Conservation (phyloP, 306 rosid species). For the Prunus fruticosa region DNA sequence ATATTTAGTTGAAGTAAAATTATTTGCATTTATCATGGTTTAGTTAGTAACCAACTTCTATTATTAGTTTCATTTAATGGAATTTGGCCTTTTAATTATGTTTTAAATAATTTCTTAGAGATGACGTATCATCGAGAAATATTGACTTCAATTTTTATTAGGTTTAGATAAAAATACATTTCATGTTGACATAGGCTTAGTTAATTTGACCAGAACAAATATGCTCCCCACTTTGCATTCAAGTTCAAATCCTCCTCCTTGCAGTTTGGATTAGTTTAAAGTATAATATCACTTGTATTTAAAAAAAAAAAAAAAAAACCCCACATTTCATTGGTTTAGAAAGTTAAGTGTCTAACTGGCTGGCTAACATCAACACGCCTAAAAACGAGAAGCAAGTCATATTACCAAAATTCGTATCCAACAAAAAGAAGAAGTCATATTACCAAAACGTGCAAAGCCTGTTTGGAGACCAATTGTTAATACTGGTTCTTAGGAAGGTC, state of each 20-base stretch:
- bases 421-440: background rate
- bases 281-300: no score
- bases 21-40: background rate
- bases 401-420: no score
- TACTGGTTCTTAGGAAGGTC: background rate
- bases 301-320: no score
- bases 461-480: background rate
- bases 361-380: background rate
- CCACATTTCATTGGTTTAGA: background rate
- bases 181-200: no score
- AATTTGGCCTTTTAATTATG: background rate
- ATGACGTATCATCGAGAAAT: background rate
- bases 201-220: accelerated
- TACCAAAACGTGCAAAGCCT: background rate
- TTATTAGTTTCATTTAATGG: background rate
- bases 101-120: background rate
- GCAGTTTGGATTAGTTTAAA: no score
- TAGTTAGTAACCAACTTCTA: background rate
- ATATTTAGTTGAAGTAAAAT: no score
- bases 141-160: background rate
- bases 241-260: accelerated
- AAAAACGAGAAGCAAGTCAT: background rate
- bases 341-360: background rate
- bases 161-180: no score
- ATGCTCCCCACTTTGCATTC: accelerated